These are phyloP conservation scores for Pythium pyrilobum DNA, from an alignment of 352 stramenopile genomes.

Conservation along the genomic window DNA sequence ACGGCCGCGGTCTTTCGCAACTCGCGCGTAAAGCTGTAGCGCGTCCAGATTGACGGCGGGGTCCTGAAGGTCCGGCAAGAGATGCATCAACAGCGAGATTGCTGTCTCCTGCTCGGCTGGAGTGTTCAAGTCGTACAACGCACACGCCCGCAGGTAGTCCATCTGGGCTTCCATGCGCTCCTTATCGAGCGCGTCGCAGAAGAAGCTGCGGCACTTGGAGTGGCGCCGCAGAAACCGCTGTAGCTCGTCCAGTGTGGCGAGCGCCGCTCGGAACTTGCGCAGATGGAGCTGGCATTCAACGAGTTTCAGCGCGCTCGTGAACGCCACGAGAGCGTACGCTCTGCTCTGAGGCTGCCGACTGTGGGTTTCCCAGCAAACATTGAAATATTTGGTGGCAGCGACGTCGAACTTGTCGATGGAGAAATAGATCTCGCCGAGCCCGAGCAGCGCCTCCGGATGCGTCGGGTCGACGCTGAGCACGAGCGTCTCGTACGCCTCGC, in stretches of 20 bases:
- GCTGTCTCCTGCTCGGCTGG: constrained; percentile 44
- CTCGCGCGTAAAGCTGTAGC: constrained; percentile 49
- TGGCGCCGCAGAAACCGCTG: constrained; percentile 35
- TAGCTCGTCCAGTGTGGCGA: constrained; percentile 37
- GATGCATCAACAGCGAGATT: constrained; percentile 45
- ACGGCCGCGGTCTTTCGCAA: constrained; percentile 56
- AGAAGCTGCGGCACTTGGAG: constrained; percentile 23
- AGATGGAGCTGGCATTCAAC: constrained; percentile 39
- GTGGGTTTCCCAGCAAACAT: constrained; percentile 37
- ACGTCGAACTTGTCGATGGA: constrained; percentile 33
- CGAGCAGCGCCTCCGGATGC: constrained; percentile 44
- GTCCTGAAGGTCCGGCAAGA: constrained; percentile 50
- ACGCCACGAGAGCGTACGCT: constrained; percentile 24
- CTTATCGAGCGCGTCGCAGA: constrained; percentile 26
- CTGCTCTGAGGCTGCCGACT: constrained; percentile 21
- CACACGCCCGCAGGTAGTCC: constrained; percentile 39
- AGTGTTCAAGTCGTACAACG: constrained; percentile 40
- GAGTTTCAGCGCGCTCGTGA: constrained; percentile 39
- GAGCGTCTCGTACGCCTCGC: constrained; percentile 40
- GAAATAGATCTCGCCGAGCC: constrained; percentile 45
- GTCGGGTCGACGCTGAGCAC: constrained; percentile 31
- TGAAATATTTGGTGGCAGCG: constrained; percentile 35
- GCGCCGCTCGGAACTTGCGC: constrained; percentile 17
- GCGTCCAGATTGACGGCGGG: constrained; percentile 57
- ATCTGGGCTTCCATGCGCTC: constrained; percentile 38